Conservation (phyloP, 805 yeast genomes). For the Metschnikowia arizonensis region DNA sequence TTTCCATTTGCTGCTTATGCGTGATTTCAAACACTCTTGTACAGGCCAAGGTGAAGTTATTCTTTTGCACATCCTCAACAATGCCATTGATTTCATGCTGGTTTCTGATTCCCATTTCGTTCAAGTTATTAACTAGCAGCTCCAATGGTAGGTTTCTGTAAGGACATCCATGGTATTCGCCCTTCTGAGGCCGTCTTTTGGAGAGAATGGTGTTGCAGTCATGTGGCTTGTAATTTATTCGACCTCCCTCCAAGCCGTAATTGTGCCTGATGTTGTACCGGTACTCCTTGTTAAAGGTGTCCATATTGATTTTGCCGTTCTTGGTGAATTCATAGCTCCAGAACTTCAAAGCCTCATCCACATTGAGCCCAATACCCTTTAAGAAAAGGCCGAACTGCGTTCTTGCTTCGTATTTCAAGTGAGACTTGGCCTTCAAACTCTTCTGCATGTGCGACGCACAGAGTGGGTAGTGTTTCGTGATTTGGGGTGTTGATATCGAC, state of each 20-base stretch:
- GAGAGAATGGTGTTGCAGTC: conserved; percentile 74
- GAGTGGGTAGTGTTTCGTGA: conserved; percentile 70
- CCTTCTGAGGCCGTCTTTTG: conserved; percentile 62
- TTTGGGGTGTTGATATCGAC: conserved; percentile 51
- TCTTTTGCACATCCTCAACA: conserved; percentile 60
- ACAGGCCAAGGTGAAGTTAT: conserved; percentile 82
- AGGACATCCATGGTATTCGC: conserved; percentile 90
- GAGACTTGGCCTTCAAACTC: conserved; percentile 58
- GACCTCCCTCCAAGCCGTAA: conserved; percentile 88
- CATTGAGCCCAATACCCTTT: conserved; percentile 82
- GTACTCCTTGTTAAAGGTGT: conserved; percentile 83
- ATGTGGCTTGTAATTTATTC: conserved; percentile 82
- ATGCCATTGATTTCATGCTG: conserved; percentile 54
- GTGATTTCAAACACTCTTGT: conserved; percentile 81
- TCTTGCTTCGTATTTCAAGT: conserved; percentile 78
- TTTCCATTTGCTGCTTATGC: conserved; percentile 43
- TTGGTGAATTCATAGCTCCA: conserved; percentile 74
- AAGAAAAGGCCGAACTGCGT: conserved; percentile 81
- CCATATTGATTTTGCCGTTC: conserved; percentile 51
- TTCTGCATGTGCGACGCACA: conserved; percentile 69
- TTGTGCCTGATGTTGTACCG: conserved; percentile 81
- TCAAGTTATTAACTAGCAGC: conserved; percentile 51
- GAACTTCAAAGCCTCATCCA: conserved; percentile 83
- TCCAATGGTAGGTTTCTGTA: conserved; percentile 74
- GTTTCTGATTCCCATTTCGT: conserved; percentile 62